Evolutionary conservation across 352 stramenopile species (phyloP).

Genomic region (Globisporangium nodosum): DNA sequence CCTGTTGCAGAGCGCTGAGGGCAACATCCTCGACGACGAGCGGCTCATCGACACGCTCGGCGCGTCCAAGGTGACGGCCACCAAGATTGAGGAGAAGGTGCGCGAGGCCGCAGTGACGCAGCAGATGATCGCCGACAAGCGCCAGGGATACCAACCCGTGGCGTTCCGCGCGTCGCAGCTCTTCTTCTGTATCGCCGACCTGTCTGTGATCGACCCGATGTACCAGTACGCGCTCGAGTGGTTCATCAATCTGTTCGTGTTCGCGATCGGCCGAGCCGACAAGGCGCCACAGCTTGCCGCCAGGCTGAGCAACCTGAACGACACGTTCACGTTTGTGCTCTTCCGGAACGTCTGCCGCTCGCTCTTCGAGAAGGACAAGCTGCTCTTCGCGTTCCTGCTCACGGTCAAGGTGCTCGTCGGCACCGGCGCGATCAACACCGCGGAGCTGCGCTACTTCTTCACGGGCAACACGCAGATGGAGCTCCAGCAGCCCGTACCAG

Average conservation of each 20-base stretch:
- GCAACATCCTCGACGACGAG: slow-evolving; percentile 96
- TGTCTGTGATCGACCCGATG: slow-evolving; percentile 93
- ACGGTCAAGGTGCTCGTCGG: slow-evolving; percentile 91
- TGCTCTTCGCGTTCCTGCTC: slow-evolving; percentile 94
- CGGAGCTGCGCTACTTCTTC: slow-evolving; percentile 89
- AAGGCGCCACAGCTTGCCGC: slow-evolving; percentile 70
- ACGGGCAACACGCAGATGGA: slow-evolving; percentile 92
- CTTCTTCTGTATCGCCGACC: slow-evolving; percentile 94
- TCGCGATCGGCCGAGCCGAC: slow-evolving; percentile 85
- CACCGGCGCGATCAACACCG: slow-evolving; percentile 62
- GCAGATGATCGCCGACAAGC: slow-evolving; percentile 90
- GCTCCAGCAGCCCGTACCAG: slow-evolving; percentile 66
- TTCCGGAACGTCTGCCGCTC: slow-evolving; percentile 96
- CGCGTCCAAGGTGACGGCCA: slow-evolving; percentile 91
- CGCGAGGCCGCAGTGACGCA: slow-evolving; percentile 90
- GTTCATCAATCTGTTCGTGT: slow-evolving; percentile 95
- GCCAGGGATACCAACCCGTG: slow-evolving; percentile 89
- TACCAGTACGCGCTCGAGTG: slow-evolving; percentile 96
- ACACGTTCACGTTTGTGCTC: slow-evolving; percentile 93
- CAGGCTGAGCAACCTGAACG: slow-evolving; percentile 87
- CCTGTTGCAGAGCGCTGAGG: slow-evolving; percentile 88
- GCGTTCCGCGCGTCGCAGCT: slow-evolving; percentile 88
- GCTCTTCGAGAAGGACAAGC: slow-evolving; percentile 95
- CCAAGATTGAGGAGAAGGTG: slow-evolving; percentile 94
- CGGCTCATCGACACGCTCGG: slow-evolving; percentile 92